Evolutionary conservation across 2,329 filamentous ascomycete genomes (phyloP), one percentile per base, ranked within the genome.

Genomic region (Emergomyces africanus): DNA sequence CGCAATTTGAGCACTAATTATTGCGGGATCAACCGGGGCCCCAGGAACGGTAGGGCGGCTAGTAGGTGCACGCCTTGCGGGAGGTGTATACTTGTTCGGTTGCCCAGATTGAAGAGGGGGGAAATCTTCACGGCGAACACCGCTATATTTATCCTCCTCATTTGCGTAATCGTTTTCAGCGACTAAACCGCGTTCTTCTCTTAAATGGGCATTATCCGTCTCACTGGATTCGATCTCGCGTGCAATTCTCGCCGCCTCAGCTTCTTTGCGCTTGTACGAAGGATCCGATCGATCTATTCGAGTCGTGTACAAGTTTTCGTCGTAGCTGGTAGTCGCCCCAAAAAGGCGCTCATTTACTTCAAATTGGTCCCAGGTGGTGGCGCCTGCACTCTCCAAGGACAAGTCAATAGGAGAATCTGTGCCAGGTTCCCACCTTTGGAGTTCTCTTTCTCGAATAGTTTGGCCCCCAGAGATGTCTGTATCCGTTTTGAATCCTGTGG

Each of bases 71-170:
- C 94, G 84, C 71, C 89, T 83, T 20, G 89, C 92, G 4, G 94
- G 94, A 39, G 94, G 92, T 0, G 88, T 95, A 72, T 99, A 99
- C 72, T 89, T 92, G 73, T 84, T 84, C 25, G 80, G 72, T 57
- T 79, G 78, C 10, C 81, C 79, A 60, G 79, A 80, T 33, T 77
- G 71, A 37, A 95, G 78, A n/a, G 87, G 81, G 5, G 86, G 82
- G 66, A 87, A 87, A 59, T 78, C 76, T 46, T 88, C 85, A 64
- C 92, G 85, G 62, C 86, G 86, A 59, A 99, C 94, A 70, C 92
- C 92, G 69, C 91, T 96, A 75, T 97, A 97, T 70, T 94, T 96
- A 70, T 95, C 91, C 75, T 99, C 94, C 74, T 99, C 94, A 33
- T 81, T 73, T 15, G 83, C 86, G 60, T 82, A 84, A 57, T 85